Evolutionary conservation across 2,329 filamentous ascomycete genomes (phyloP).

Genomic region (Epichloe typhina): DNA sequence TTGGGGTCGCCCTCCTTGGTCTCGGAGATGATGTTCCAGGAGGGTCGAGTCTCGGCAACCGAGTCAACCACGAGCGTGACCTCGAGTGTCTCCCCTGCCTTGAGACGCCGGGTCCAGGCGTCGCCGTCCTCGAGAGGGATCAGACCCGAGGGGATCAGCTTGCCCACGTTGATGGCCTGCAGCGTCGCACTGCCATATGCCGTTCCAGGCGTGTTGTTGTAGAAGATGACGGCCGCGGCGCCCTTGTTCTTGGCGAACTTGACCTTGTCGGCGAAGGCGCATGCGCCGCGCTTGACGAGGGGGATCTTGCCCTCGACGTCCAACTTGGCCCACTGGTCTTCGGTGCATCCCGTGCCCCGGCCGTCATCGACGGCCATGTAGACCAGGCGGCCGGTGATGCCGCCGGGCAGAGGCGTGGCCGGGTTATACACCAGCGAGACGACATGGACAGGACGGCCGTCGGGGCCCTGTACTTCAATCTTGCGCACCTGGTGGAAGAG

Average conservation of each 20-base stretch:
- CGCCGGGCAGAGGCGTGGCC: slow-evolving; percentile 25
- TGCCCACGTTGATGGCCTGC: slow-evolving; percentile 22
- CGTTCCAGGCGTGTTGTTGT: slow-evolving; percentile 41
- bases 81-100: slow-evolving; percentile 15
- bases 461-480: slow-evolving; percentile 31
- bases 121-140: slow-evolving; percentile 19
- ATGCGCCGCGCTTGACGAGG: slow-evolving; percentile 31
- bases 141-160: slow-evolving; percentile 20
- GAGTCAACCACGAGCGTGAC: slow-evolving; percentile 21
- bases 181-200: slow-evolving; percentile 35
- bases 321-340: slow-evolving; percentile 27
- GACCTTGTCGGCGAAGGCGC: slow-evolving; percentile 28
- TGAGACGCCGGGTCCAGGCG: slow-evolving; percentile 19
- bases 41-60: slow-evolving; percentile 17
- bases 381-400: slow-evolving; percentile 21
- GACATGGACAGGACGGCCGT: slow-evolving; percentile 29
- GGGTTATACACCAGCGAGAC: slow-evolving; percentile 33
- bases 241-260: slow-evolving; percentile 27
- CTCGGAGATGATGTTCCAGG: slow-evolving; percentile 28
- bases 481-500: slow-evolving; percentile 28
- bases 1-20: slow-evolving; percentile 25
- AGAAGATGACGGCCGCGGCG: slow-evolving; percentile 37
- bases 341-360: slow-evolving; percentile 24
- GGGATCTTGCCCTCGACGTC: slow-evolving; percentile 29
- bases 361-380: slow-evolving; percentile 23